phyloP scores from a whole-genome alignment of 805 yeast species.

The Nakazawaea sp. region DNA sequence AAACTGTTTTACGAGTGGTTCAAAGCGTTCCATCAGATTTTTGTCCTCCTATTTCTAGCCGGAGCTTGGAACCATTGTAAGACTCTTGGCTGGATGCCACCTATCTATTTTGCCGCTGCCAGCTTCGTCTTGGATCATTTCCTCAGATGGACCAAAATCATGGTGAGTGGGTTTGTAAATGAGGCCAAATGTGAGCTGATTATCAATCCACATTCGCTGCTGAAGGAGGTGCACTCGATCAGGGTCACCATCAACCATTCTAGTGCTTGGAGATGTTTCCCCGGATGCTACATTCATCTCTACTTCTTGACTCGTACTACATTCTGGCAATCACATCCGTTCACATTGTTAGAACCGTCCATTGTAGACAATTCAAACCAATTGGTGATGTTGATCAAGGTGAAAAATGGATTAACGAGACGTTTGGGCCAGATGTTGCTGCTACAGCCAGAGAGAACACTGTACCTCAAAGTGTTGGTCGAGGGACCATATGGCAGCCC shows the following conservation, averaged over 20 bases:
- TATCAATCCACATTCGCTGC: conserved; percentile 11
- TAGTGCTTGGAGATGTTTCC: conserved; percentile 44
- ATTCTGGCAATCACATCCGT: conserved; percentile 68
- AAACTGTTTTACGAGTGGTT: conserved; percentile 37
- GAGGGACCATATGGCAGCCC: conserved; percentile 59
- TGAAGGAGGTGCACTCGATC: conserved; percentile 28
- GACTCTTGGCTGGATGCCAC: conserved; percentile 41
- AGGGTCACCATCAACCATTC: conserved; percentile 46
- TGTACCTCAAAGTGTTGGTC: conserved; percentile 34
- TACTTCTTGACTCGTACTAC: conserved; percentile 37
- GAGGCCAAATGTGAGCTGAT: conserved; percentile 36
- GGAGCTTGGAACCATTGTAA: conserved; percentile 42
- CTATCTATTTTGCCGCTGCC: conserved; percentile 46
- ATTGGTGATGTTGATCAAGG: conserved; percentile 36
- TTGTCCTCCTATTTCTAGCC: conserved; percentile 34
- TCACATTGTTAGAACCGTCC: conserved; percentile 43
- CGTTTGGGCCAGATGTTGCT: conserved; percentile 26
- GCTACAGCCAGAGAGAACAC: conserved; percentile 25
- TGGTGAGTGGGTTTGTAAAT: conserved; percentile 53
- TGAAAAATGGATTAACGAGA: conserved; percentile 48
- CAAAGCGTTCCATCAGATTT: conserved; percentile 33
- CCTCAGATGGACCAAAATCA: conserved; percentile 45
- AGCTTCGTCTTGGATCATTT: conserved; percentile 69
- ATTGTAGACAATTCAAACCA: conserved; percentile 35
- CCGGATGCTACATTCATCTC: conserved; percentile 60